phyloP scores from a whole-genome alignment of 345 rosid species.

The Draba incana region DNA sequence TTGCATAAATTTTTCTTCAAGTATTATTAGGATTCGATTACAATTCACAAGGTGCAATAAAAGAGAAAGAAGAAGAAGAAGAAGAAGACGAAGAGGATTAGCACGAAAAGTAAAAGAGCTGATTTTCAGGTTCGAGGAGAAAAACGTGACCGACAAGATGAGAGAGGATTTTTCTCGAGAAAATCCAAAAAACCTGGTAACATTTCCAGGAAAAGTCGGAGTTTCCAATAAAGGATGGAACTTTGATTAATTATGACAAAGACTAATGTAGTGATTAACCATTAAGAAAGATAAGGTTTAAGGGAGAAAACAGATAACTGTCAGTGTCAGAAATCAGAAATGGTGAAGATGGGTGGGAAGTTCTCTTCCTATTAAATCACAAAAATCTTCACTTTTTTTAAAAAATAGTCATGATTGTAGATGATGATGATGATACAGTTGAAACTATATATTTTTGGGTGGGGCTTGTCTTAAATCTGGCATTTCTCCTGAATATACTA shows the following conservation, averaged over 20 bases:
- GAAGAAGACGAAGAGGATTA: background rate
- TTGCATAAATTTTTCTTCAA: background rate
- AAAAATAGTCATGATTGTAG: slow-evolving; percentile 24
- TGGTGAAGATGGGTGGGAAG: slow-evolving; percentile 29
- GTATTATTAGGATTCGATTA: no score
- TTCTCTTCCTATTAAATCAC: slow-evolving; percentile 28
- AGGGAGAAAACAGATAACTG: slow-evolving; percentile 18
- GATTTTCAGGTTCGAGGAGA: slow-evolving; percentile 8
- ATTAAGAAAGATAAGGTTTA: background rate
- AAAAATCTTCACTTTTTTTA: background rate
- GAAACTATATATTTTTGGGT: background rate
- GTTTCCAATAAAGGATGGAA: slow-evolving; percentile 31
- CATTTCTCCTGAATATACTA: background rate
- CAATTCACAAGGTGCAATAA: no score
- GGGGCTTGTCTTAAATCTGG: slow-evolving; percentile 4
- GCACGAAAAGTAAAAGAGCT: slow-evolving; percentile 2
- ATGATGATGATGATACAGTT: slow-evolving; percentile 21
- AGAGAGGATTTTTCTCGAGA: slow-evolving; percentile 17
- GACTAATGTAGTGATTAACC: slow-evolving; percentile 24
- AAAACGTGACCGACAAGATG: slow-evolving; percentile 47
- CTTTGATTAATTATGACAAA: background rate
- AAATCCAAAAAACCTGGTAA: slow-evolving; percentile 1
- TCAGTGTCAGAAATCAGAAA: slow-evolving; percentile 22
- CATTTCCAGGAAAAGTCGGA: slow-evolving; percentile 13
- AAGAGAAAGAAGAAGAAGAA: no score